Percentiles rank a stretch among this genome's conserved stretches.
phyloP scores from a whole-genome alignment of 2,329 filamentous ascomycete genomes.

The Dactylellina cionopaga region DNA sequence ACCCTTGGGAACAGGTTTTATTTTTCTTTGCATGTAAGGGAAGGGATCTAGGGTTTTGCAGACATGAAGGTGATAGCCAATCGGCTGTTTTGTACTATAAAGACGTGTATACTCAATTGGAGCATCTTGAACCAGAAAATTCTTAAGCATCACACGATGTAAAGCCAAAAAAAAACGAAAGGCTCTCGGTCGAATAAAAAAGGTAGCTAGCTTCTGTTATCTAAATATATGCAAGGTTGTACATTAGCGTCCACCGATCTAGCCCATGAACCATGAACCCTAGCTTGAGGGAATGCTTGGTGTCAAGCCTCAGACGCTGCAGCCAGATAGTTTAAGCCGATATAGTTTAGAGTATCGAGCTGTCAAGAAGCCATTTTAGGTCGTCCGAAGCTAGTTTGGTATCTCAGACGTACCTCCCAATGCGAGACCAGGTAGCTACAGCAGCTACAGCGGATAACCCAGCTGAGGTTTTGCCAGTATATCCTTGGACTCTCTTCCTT shows the following conservation, averaged over 20 bases:
- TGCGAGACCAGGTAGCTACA: background rate
- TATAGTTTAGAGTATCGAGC: conserved; percentile 13
- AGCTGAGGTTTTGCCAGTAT: background rate
- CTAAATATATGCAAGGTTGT: too few relatives aligned
- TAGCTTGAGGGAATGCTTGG: too few relatives aligned
- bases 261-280: too few relatives aligned
- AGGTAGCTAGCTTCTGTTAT: too few relatives aligned
- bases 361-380: background rate
- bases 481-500: background rate
- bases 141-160: too few relatives aligned
- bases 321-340: conserved; percentile 2
- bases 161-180: too few relatives aligned
- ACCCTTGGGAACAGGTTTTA: background rate
- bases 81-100: conserved; percentile 19
- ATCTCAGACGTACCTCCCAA: too few relatives aligned
- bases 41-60: background rate
- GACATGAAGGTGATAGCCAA: background rate
- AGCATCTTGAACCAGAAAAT: background rate
- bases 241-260: too few relatives aligned
- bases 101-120: too few relatives aligned
- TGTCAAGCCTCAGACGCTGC: background rate
- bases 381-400: conserved; percentile 7
- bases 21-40: background rate
- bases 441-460: background rate
- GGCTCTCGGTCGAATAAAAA: too few relatives aligned